Evolutionary conservation across 805 yeast genomes (phyloP).

Genomic region (Cyberlindnera mrakii): DNA sequence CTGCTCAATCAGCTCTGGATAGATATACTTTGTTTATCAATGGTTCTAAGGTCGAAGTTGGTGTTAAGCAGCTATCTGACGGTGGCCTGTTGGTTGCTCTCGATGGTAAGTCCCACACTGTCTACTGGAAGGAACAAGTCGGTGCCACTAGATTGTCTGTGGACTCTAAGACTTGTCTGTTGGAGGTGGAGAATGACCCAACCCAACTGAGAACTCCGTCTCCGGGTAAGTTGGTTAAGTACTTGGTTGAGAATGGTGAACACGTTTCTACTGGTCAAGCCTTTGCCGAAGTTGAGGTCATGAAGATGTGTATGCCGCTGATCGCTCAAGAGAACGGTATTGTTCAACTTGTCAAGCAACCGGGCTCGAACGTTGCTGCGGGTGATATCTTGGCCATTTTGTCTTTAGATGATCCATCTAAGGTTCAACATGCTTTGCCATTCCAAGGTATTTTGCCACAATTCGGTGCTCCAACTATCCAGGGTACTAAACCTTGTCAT

Average conservation of each 20-base stretch:
- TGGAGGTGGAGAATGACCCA: constrained; percentile 96
- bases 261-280: constrained; percentile 89
- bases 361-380: constrained; percentile 94
- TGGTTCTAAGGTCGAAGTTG: constrained; percentile 85
- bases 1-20: constrained; percentile 85
- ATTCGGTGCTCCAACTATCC: constrained; percentile 73
- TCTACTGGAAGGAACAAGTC: constrained; percentile 97
- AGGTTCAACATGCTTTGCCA: constrained; percentile 94
- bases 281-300: constrained; percentile 97
- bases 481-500: constrained; percentile 82
- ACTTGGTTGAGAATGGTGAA: constrained; percentile 91
- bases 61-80: constrained; percentile 84
- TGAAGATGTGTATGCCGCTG: constrained; percentile 99
- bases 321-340: constrained; percentile 90
- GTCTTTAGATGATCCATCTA: constrained; percentile 92
- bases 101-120: constrained; percentile 90
- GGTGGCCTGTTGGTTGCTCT: constrained; percentile 87
- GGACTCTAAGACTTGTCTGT: constrained; percentile 88
- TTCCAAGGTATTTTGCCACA: constrained; percentile 92
- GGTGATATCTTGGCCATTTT: constrained; percentile 96
- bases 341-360: constrained; percentile 90
- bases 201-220: constrained; percentile 98
- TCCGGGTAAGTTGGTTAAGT: constrained; percentile 95
- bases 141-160: constrained; percentile 92
- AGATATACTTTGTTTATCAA: constrained; percentile 85